Conservation (phyloP, 106 monocot genomes). For the Alisma plantagoaquatica region DNA sequence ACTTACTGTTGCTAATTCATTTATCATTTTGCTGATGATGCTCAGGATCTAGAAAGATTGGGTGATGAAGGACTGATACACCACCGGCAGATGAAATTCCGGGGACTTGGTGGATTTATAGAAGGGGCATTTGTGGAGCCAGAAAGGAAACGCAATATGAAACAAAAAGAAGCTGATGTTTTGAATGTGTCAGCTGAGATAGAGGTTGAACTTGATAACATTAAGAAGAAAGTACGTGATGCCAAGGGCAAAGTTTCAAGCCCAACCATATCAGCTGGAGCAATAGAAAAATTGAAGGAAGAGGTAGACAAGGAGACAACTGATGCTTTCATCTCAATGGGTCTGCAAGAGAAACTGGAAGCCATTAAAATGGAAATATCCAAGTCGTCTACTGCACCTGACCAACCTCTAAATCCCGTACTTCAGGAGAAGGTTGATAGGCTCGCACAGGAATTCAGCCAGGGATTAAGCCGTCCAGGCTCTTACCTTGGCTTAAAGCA, state of each 20-base stretch:
- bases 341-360: conserved; percentile 62
- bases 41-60: conserved; percentile 14
- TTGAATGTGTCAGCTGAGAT: conserved; percentile 35
- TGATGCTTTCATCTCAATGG: conserved; percentile 54
- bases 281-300: conserved; percentile 35
- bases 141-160: conserved; percentile 61
- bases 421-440: conserved; percentile 46
- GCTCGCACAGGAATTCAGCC: conserved; percentile 54
- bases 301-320: conserved; percentile 63
- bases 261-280: conserved; percentile 27
- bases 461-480: conserved; percentile 29
- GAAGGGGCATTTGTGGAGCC: conserved; percentile 44
- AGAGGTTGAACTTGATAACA: conserved; percentile 42
- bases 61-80: conserved; percentile 34
- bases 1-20: no score
- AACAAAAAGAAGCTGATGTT: conserved; percentile 46
- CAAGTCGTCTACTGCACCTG: conserved; percentile 22
- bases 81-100: conserved; percentile 53
- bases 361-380: conserved; percentile 53
- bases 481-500: conserved; percentile 44
- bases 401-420: conserved; percentile 20
- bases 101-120: conserved; percentile 43
- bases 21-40: no score
- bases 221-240: conserved; percentile 33
- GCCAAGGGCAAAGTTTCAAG: conserved; percentile 20